These are phyloP conservation scores for Colletotrichum liaoningense DNA, from an alignment of 2,329 filamentous ascomycete genomes.

Conservation along the genomic window DNA sequence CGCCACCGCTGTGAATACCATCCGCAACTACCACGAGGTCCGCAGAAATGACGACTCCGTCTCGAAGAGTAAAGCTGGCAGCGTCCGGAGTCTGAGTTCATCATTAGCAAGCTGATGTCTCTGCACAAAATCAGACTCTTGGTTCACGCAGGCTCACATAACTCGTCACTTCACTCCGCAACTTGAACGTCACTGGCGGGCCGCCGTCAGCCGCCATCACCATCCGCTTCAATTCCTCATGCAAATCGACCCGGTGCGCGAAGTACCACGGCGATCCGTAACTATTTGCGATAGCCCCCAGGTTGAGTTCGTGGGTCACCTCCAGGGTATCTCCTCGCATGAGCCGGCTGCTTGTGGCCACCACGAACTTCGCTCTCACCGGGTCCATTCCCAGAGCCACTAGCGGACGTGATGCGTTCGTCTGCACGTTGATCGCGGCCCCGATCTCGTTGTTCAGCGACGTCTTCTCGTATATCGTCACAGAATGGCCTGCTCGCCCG, in stretches of 20 bases:
- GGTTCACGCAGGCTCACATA: constrained; percentile 40
- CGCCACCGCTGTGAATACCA: constrained; percentile 51
- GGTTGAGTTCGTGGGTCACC: constrained; percentile 35
- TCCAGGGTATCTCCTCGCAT: constrained; percentile 17
- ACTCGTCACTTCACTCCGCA: constrained; percentile 39
- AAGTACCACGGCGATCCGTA: constrained; percentile 42
- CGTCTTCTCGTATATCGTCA: constrained; percentile 51
- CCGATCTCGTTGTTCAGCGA: constrained; percentile 50
- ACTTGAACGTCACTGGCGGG: constrained; percentile 39
- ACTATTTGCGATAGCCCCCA: background rate
- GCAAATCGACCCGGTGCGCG: constrained; percentile 54
- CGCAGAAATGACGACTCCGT: constrained; percentile 41
- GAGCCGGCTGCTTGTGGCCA: constrained; percentile 37
- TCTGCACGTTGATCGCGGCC: constrained; percentile 52
- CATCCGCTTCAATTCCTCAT: constrained; percentile 48
- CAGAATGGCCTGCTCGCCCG: constrained; percentile 47
- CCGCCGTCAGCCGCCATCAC: constrained; percentile 45
- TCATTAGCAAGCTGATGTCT: background rate
- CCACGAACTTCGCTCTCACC: constrained; percentile 42
- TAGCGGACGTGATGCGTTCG: constrained; percentile 51
- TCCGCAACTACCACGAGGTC: constrained; percentile 60
- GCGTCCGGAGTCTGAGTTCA: constrained; percentile 37
- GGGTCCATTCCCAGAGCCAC: constrained; percentile 50
- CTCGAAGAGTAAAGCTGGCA: constrained; percentile 43
- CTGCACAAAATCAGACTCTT: background rate